Base-by-base conservation (phyloP, 352 stramenopile genomes). In the Globisporangium camurandrum region DNA sequence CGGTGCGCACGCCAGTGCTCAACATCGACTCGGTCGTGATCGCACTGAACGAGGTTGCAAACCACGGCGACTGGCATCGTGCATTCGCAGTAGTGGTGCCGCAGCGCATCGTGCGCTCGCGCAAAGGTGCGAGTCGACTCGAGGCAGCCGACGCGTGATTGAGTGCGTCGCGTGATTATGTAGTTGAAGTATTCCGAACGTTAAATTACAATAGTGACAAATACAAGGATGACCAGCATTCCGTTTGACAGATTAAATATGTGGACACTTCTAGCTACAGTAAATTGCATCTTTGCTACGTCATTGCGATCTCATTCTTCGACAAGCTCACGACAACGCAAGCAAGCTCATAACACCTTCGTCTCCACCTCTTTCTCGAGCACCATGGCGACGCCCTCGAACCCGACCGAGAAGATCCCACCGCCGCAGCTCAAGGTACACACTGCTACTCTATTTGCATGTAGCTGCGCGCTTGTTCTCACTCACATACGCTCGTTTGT, bases 21-120 rank as follows among this genome's bases (percentile, higher is more conserved):
- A 93, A 93, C 37, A 70, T 93, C n/a, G 77, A 93, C 45, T 65
- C 75, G 19, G 81, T 93, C 14, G 46, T 90, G 23, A 74, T 90
- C 36, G 50, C 57, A 12, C 56, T 93, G n/a, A 86, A 87, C 50
- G 82, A 90, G 46, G 56, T 86, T 24, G 51, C 61, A 16, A 93
- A 90, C 39, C 75, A 89, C 49, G 45, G 53, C 27, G 62, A 88
- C 54, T 93, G 82, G 82, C 41, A 30, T 1, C 64, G 71, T 22
- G 77, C 82, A n/a, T 86, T 93, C 12, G 46, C 67, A 10, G 30
- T 53, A 19, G 71, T 71, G 5, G 56, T 92, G 12, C 78, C 81
- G 4, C 69, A 67, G 49, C 71, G 81, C 14, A 74, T 90, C 48
- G 36, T 22, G 36, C 9, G 51, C 62, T 24, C 36, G 14, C 19